Evolutionary conservation across 1,139 yeast genomes (phyloP), one percentile per base, ranked within the genome.

Genomic region (Kurtzmaniella natalensis): DNA sequence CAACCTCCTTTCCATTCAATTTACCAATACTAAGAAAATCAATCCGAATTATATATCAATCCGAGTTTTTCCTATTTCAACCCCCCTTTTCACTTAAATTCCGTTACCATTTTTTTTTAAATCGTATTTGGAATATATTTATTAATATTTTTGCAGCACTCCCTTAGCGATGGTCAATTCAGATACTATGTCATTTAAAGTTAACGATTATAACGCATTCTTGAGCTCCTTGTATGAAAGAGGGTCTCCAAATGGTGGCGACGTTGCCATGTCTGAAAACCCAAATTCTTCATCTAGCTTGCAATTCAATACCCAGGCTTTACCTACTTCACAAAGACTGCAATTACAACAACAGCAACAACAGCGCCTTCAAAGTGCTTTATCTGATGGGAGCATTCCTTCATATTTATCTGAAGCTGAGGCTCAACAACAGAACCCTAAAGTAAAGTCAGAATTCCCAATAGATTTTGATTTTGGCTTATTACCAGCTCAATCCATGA

Each of bases 391-490:
- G 7, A 8, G 15, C 13, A 21, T 11, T 4, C 17, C 17, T 3
- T 16, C 9, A 5, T 10, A 9, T 17, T 15, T 20, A 23, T 14
- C 18, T 11, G n/a, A n/a, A n/a, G n/a, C n/a, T n/a, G 23, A 32
- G 25, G 17, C 36, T 11, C 29, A 30, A 14, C 37, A 29, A 7
- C 20, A 15, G 37, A 23, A 14, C 22, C 20, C 9, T 18, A 31
- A 27, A 19, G 20, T n/a, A 14, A 17, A 27, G 0, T 18, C 34
- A 7, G 32, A 32, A 29, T 49, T 57, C 40, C 64, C 62, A 3
- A 47, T 57, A 3, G 61, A 59, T 36, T 60, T 60, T 39, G 62
- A 59, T 39, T 60, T 59, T 41, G 62, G 61, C 3, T 42, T 60
- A 22, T 36, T 42, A 11, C 43, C 44, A 7, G 37, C 44, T 3